Evolutionary conservation across 768 basidiomycete species (phyloP), one percentile per base, ranked within the genome.

Genomic region (Amanita inopinata): DNA sequence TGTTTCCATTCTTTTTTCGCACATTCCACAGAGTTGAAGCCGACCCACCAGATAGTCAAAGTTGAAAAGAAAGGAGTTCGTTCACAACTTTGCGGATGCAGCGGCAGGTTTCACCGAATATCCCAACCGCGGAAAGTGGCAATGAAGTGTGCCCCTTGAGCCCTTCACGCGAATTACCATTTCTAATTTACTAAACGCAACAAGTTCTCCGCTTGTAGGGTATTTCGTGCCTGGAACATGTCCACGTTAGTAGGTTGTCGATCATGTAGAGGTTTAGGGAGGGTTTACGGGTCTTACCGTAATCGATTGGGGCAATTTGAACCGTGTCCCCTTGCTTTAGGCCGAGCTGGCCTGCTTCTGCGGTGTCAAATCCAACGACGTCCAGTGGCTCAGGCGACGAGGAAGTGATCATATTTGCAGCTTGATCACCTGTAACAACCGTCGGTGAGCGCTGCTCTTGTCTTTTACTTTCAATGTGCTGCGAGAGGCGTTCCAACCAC

Each of bases 81-180:
- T 32, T 35, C n/a, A n/a, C n/a, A n/a, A n/a, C 22, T 30, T 28
- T 30, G 18, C 0, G 5, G 38, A 28, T n/a, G 7, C 27, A n/a
- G 27, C 7, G 7, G 27, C 46, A 8, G 46, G 44, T 42, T 48
- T 54, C 23, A 64, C 52, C 9, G 58, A 57, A 44, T 61, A 71
- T 7, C 62, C 61, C 22, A 70, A 50, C 10, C 73, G 59, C 23
- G 78, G 76, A 55, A 78, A 78, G 55, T 78, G 76, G 42, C 63
- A 68, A 32, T 66, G 65, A n/a, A 74, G 48, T 4, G 55, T 44
- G 4, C 68, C 70, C n/a, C 56, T 56, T 0, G 56, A 47, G 1
- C 64, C 69, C 30, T 60, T 48, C 0, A 69, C 64, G 52, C 76
- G 70, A 20, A 80, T 52, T 1, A 70, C 66, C n/a, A 68, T 55